phyloP scores from a whole-genome alignment of 495 filamentous ascomycete species.

The Penicillium lividum region DNA sequence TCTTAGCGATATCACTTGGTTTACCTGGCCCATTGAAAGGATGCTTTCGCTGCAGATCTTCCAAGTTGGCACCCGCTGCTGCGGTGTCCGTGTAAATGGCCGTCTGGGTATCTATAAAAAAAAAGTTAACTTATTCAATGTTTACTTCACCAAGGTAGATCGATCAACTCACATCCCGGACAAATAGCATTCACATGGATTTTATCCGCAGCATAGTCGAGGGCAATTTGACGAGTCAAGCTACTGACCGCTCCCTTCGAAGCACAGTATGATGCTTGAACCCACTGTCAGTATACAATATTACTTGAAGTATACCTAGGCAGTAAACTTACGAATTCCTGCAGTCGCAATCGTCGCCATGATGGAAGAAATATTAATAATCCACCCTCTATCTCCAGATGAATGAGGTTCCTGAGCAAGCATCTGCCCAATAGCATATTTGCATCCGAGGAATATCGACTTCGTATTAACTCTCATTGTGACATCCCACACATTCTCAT shows the following conservation, averaged over 20 bases:
- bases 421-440: slow-evolving; percentile 54
- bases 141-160: no score
- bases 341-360: slow-evolving; percentile 42
- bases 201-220: slow-evolving; percentile 51
- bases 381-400: slow-evolving; percentile 54
- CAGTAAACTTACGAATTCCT: slow-evolving; percentile 20
- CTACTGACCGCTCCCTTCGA: slow-evolving; percentile 54
- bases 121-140: no score
- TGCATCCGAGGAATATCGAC: slow-evolving; percentile 53
- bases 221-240: slow-evolving; percentile 50
- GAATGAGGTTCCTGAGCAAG: slow-evolving; percentile 45
- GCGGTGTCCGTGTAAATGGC: slow-evolving; percentile 22
- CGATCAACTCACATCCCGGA: slow-evolving; percentile 51
- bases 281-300: background rate
- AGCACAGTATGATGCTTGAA: slow-evolving; percentile 48
- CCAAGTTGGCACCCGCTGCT: background rate
- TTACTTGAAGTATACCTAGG: no score
- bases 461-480: slow-evolving; percentile 47
- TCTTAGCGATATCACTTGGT: slow-evolving; percentile 48
- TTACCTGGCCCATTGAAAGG: slow-evolving; percentile 45
- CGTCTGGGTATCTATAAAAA: slow-evolving; percentile 24
- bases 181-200: slow-evolving; percentile 59
- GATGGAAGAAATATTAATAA: slow-evolving; percentile 54
- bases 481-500: slow-evolving; percentile 43
- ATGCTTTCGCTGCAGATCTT: slow-evolving; percentile 23